Conservation (phyloP, 176 grass and related monocot species). For the Paspalum vaginatum region DNA sequence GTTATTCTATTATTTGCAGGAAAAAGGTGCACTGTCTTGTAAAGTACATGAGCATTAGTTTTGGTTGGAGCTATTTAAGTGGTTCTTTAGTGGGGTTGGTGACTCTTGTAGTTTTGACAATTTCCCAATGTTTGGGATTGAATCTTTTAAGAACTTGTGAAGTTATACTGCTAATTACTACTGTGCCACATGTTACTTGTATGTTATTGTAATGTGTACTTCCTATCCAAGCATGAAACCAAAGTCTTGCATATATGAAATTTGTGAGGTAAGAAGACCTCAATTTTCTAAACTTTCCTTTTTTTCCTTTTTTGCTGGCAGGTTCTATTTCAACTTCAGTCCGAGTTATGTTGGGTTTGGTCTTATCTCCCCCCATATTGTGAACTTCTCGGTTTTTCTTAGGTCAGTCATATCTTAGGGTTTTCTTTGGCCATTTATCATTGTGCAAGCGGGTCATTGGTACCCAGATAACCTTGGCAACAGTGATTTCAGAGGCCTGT, state of each 20-base stretch:
- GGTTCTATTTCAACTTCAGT: slow-evolving; percentile 59
- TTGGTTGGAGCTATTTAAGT: slow-evolving; percentile 57
- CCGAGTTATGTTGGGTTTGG: slow-evolving; percentile 65
- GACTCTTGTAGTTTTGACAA: slow-evolving; percentile 57
- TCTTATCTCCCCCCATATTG: slow-evolving; percentile 55
- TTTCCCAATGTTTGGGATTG: slow-evolving; percentile 51
- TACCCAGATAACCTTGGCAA: slow-evolving; percentile 55
- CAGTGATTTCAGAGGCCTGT: slow-evolving; percentile 56
- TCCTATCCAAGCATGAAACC: slow-evolving; percentile 9
- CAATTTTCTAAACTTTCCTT: neutral
- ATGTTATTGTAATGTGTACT: neutral
- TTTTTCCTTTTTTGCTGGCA: slow-evolving; percentile 13
- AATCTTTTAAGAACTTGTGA: slow-evolving; percentile 42
- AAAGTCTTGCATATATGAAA: neutral
- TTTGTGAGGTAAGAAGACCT: neutral
- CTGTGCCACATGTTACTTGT: neutral
- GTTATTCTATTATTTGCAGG: slow-evolving; percentile 38
- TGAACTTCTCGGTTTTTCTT: slow-evolving; percentile 58
- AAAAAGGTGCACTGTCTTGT: slow-evolving; percentile 53
- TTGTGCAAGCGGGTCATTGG: slow-evolving; percentile 46
- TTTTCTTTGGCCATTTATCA: slow-evolving; percentile 59
- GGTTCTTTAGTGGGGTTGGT: slow-evolving; percentile 58
- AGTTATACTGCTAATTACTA: neutral
- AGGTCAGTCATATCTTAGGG: slow-evolving; percentile 53
- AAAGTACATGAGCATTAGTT: slow-evolving; percentile 53